A percentile compares a stretch with the other conserved stretches of the same genome.
phyloP scores from a whole-genome alignment of 1,284 basidiomycete genomes.

The Boletellus sp. region DNA sequence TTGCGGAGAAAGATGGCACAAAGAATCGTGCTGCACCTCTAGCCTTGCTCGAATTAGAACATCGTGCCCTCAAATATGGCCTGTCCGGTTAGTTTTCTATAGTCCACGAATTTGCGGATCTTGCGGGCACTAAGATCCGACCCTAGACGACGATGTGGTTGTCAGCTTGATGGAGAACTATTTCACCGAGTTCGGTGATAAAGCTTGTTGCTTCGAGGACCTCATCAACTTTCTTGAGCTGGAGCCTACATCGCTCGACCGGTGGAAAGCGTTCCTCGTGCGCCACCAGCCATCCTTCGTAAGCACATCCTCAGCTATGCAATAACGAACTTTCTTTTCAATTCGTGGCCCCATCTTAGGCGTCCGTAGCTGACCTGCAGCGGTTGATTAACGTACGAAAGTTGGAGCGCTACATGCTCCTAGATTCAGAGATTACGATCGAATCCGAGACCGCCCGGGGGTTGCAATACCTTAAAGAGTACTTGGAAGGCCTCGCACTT shows the following conservation, averaged over 20 bases:
- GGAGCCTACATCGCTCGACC: conserved; percentile 41
- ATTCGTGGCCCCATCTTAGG: conserved; percentile 33
- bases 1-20: conserved; percentile 59
- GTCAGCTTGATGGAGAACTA: conserved; percentile 59
- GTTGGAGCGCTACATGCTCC: conserved; percentile 58
- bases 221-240: conserved; percentile 62
- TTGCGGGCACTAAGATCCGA: conserved; percentile 8
- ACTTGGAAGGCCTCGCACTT: conserved; percentile 61
- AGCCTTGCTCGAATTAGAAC: conserved; percentile 70
- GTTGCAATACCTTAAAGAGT: conserved; percentile 52
- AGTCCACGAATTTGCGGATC: neutral
- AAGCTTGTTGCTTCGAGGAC: conserved; percentile 84
- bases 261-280: conserved; percentile 59
- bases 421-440: conserved; percentile 44
- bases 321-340: conserved; percentile 14
- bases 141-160: conserved; percentile 43
- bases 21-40: conserved; percentile 72
- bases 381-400: conserved; percentile 71
- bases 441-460: conserved; percentile 56
- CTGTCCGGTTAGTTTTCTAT: conserved; percentile 42
- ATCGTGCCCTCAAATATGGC: conserved; percentile 46
- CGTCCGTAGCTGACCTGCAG: conserved; percentile 47
- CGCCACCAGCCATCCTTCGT: conserved; percentile 48
- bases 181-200: conserved; percentile 71
- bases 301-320: conserved; percentile 26